Evolutionary conservation across 1,139 yeast genomes (phyloP).

Genomic region (Debaryomycetaceae sp.): DNA sequence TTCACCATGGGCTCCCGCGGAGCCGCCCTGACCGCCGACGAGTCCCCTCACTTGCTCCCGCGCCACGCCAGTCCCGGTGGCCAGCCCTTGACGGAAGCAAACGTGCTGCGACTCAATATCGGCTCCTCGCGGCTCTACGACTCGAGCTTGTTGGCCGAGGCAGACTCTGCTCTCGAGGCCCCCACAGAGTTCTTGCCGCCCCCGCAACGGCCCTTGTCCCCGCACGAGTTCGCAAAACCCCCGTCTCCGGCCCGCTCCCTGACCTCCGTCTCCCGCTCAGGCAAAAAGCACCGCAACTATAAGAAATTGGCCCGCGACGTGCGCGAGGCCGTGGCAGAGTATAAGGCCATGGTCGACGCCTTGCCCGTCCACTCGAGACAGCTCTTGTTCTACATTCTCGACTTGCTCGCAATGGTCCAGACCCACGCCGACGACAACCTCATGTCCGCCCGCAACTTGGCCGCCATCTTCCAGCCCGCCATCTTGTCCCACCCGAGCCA

Average conservation of each 20-base stretch:
- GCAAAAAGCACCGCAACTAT: constrained; percentile 16
- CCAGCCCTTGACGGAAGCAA: constrained; percentile 23
- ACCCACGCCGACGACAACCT: constrained; percentile 66
- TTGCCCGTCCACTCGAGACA: constrained; percentile 70
- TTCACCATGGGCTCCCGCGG: not conserved
- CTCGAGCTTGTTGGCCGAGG: no score
- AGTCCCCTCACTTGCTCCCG: not conserved
- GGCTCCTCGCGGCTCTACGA: no score
- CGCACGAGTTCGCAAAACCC: not conserved
- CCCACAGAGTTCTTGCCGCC: constrained; percentile 1
- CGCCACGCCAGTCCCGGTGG: constrained; percentile 4
- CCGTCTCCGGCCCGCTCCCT: not conserved
- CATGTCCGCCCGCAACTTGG: constrained; percentile 88
- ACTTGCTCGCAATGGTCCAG: constrained; percentile 77
- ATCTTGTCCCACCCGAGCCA: constrained; percentile 86
- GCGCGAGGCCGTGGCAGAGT: constrained; percentile 58
- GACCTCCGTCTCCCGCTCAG: constrained; percentile 3
- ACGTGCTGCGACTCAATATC: constrained; percentile 17
- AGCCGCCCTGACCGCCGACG: not conserved
- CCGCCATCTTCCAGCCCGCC: constrained; percentile 95
- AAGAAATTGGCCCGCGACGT: constrained; percentile 47
- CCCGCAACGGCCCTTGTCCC: not conserved
- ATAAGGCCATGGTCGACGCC: constrained; percentile 53
- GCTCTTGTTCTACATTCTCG: constrained; percentile 77
- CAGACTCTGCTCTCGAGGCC: constrained; percentile 1